A percentile compares a stretch with the other conserved stretches of the same genome.
Evolutionary conservation across 441 rosid species (phyloP).

Genomic region (Brassica balearica): DNA sequence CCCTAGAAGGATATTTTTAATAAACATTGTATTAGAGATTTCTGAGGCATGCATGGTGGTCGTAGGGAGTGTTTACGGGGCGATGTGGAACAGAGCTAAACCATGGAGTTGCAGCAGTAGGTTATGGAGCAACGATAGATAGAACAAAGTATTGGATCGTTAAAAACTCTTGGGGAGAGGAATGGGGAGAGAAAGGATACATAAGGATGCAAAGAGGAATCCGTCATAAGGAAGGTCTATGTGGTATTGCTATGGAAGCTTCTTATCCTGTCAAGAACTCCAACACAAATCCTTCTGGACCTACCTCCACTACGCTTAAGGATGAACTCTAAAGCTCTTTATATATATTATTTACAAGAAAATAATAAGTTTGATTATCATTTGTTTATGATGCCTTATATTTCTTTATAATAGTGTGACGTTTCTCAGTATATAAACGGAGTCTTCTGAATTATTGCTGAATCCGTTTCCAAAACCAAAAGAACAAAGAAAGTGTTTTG

Average conservation of each 20-base stretch:
- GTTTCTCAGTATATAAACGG: neutral
- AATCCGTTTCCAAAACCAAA: constrained; percentile 3
- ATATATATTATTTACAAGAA: neutral
- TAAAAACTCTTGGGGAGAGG: constrained; percentile 48
- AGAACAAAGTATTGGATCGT: constrained; percentile 51
- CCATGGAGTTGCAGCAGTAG: constrained; percentile 48
- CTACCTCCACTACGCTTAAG: constrained; percentile 39
- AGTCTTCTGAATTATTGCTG: neutral
- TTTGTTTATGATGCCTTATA: neutral
- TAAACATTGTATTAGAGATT: neutral
- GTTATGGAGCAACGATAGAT: constrained; percentile 42
- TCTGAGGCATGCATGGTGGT: constrained; percentile 17
- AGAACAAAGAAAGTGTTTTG: constrained; percentile 11
- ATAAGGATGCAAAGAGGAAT: constrained; percentile 44
- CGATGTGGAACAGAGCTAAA: constrained; percentile 40
- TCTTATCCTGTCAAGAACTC: constrained; percentile 61
- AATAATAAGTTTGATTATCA: constrained; percentile 13
- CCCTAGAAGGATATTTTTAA: too few species aligned
- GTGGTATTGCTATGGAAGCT: constrained; percentile 49
- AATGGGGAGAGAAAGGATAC: constrained; percentile 49
- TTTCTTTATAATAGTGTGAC: neutral
- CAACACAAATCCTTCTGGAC: constrained; percentile 52
- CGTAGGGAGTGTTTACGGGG: constrained; percentile 44
- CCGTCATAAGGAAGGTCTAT: constrained; percentile 34
- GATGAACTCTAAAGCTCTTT: constrained; percentile 70